Conservation (phyloP, 2,329 filamentous ascomycete genomes). For the Penicillium sp. region DNA sequence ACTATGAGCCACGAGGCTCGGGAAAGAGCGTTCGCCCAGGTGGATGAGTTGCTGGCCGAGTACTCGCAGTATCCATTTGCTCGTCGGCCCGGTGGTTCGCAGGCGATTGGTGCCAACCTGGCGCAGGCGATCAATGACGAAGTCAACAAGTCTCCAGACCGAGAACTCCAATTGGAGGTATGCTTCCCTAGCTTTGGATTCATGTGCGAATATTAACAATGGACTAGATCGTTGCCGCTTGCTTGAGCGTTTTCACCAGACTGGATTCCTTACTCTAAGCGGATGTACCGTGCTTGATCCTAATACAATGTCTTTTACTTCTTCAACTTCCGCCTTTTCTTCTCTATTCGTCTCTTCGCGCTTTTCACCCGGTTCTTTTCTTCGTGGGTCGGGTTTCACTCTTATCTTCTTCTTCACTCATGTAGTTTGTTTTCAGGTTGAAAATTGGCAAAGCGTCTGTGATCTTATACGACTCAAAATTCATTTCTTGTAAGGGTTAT, state of each 20-base stretch:
- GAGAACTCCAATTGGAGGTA: slow-evolving; percentile 94
- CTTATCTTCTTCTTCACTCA: slow-evolving; percentile 23
- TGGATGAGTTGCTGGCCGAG: slow-evolving; percentile 90
- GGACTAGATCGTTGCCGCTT: slow-evolving; percentile 77
- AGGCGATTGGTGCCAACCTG: slow-evolving; percentile 89
- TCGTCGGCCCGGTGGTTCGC: slow-evolving; percentile 70
- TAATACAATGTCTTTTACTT: slow-evolving; percentile 25
- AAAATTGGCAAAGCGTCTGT: slow-evolving; percentile 24
- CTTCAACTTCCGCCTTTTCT: slow-evolving; percentile 15
- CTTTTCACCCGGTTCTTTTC: not conserved
- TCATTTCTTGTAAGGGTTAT: slow-evolving; percentile 29
- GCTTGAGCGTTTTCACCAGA: slow-evolving; percentile 94
- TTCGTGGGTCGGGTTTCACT: not conserved
- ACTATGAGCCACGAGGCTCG: slow-evolving; percentile 91
- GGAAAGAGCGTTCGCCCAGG: slow-evolving; percentile 93
- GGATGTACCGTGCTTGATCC: slow-evolving; percentile 18
- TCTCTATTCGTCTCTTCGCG: slow-evolving; percentile 1
- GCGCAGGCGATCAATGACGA: slow-evolving; percentile 86
- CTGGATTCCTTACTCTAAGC: slow-evolving; percentile 86
- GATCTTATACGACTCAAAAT: slow-evolving; percentile 26
- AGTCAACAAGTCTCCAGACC: slow-evolving; percentile 77
- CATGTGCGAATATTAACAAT: slow-evolving; percentile 15
- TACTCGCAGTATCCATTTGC: slow-evolving; percentile 98
- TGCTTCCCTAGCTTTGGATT: slow-evolving; percentile 27
- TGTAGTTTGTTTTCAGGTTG: slow-evolving; percentile 31